Evolutionary conservation across 1,284 basidiomycete genomes (phyloP), one percentile per base, ranked within the genome.

Genomic region (Rhizoctonia solani): DNA sequence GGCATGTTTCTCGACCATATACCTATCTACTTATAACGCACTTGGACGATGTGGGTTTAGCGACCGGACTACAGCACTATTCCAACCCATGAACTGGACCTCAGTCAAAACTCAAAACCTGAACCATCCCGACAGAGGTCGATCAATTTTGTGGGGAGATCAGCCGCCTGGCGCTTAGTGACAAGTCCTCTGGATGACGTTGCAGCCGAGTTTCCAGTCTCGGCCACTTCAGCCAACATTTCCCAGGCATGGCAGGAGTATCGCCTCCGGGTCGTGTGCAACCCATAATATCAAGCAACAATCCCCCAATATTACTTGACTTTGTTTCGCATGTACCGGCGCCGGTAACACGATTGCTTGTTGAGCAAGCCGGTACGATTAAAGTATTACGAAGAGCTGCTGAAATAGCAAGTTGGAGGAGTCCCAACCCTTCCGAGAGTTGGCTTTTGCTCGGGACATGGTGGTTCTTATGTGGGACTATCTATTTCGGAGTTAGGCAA

Each of bases 261-360:
- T 47, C 58, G n/a, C 46, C 58, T 27, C 46, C 47, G 3, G 29
- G 4, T 39, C 58, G 58, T 21, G 30, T 42, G 4, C 27, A 19
- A 19, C 58, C 58, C 16, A 16, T 42, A 52, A 52, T 63, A 50
- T 63, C 58, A 11, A 50, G 32, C n/a, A 47, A 30, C 13, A 63
- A 50, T 27, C 58, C 58, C 25, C 58, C 58, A 21, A 47, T 63
- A 3, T 41, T 71, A 29, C 53, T 68, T 42, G 63, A 68, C 34
- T 70, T 71, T 61, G 63, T 71, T 68, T 52, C 58, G 27, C 61
- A 59, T 46, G 69, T 69, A 25, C 70, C 70, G 14, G 59, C 70
- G 41, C 66, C 68, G n/a, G 69, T 71, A 47, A 68, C 68, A 13
- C 56, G 69, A 27, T 66, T 71, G 9, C 50, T 71, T 3, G 70